These are phyloP conservation scores for Erysimum cheiranthoides DNA, from an alignment of 345 rosid genomes.

Conservation along the genomic window DNA sequence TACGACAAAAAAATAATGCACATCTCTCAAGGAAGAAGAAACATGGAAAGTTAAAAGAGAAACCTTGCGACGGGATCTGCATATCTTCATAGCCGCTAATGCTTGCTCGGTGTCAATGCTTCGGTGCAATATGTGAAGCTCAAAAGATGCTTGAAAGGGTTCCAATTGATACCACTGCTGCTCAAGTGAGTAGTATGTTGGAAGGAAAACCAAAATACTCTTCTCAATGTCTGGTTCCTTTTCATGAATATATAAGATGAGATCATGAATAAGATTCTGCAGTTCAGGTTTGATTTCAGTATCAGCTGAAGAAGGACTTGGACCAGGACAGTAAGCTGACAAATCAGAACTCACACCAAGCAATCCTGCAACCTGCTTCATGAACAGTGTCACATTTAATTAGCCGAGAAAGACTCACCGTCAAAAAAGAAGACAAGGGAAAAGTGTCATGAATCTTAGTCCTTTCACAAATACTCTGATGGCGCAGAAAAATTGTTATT, in stretches of 20 bases:
- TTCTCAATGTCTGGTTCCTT: constrained; percentile 86
- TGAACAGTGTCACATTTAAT: constrained; percentile 32
- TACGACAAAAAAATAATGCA: constrained; percentile 25
- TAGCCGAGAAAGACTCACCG: constrained; percentile 17
- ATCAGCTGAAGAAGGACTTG: constrained; percentile 60
- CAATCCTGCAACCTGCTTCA: constrained; percentile 63
- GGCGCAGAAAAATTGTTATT: neutral
- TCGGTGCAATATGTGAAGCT: constrained; percentile 84
- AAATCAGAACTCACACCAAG: constrained; percentile 62
- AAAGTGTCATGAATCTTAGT: neutral
- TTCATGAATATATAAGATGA: constrained; percentile 70
- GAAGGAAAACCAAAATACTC: constrained; percentile 92
- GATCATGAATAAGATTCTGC: constrained; percentile 75
- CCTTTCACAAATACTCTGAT: constrained; percentile 1
- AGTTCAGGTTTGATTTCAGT: constrained; percentile 74
- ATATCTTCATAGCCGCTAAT: constrained; percentile 83
- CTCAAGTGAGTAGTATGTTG: constrained; percentile 83
- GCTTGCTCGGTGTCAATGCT: constrained; percentile 91
- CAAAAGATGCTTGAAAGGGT: constrained; percentile 62
- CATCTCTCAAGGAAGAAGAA: constrained; percentile 11
- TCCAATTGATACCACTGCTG: constrained; percentile 76
- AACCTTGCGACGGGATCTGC: constrained; percentile 91
- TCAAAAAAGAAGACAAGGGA: constrained; percentile 23
- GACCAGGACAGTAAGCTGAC: constrained; percentile 63
- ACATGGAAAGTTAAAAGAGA: constrained; percentile 24